These are phyloP conservation scores for Infundibulicybe gibba DNA, from an alignment of 768 basidiomycete species.

Conservation along the genomic window DNA sequence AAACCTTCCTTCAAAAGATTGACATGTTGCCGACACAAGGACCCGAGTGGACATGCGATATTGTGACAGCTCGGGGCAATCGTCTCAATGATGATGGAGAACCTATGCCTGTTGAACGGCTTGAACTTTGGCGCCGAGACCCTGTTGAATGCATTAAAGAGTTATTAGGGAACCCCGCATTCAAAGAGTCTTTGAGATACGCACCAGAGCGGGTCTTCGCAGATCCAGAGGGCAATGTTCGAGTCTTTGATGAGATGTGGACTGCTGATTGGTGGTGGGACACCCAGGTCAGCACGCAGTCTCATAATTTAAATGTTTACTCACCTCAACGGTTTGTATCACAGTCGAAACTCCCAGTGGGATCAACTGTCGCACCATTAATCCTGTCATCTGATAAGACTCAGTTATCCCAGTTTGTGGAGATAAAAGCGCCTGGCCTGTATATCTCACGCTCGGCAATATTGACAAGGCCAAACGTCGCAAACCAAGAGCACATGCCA, in stretches of 20 bases:
- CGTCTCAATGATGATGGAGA: conserved; percentile 6
- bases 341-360: conserved; percentile 3
- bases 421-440: conserved; percentile 29
- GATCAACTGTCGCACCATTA: conserved; percentile 20
- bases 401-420: conserved; percentile 22
- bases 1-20: conserved; percentile 10
- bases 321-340: not conserved
- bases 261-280: not conserved
- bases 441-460: conserved; percentile 33
- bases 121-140: conserved; percentile 21
- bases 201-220: conserved; percentile 18
- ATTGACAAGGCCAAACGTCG: conserved; percentile 20
- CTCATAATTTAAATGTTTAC: not conserved
- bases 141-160: conserved; percentile 18
- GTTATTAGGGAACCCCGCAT: conserved; percentile 23
- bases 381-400: conserved; percentile 14
- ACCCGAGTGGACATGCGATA: conserved; percentile 9
- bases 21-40: conserved; percentile 10
- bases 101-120: conserved; percentile 5
- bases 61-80: conserved; percentile 7
- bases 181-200: conserved; percentile 19
- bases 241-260: conserved; percentile 13
- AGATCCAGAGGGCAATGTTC: conserved; percentile 12
- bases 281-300: conserved; percentile 4
- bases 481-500: conserved; percentile 17